Percentiles rank a stretch among this genome's conserved stretches.
These are phyloP conservation scores for Debaryomycetaceae sp. DNA, from an alignment of 1,139 yeast species.

Conservation along the genomic window DNA sequence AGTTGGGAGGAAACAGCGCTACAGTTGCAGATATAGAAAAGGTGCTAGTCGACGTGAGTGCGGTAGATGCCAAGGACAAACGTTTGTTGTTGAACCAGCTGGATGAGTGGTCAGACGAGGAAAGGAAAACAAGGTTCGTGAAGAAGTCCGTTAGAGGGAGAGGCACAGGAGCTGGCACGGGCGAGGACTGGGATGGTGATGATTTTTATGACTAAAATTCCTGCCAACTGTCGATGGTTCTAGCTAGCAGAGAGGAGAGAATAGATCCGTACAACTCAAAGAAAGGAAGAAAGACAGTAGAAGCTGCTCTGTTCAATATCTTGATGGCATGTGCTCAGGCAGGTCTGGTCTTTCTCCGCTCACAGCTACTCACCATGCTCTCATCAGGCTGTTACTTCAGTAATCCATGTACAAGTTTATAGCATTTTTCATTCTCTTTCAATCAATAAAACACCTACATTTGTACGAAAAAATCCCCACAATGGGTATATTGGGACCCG, in stretches of 20 bases:
- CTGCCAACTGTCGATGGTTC: neutral
- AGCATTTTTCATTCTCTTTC: too few species aligned
- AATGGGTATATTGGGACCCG: too few species aligned
- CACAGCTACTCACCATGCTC: too few species aligned
- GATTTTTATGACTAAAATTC: slow-evolving; percentile 2
- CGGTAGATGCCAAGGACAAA: slow-evolving; percentile 62
- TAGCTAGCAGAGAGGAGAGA: neutral
- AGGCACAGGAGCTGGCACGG: slow-evolving; percentile 20
- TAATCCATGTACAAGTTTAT: too few species aligned
- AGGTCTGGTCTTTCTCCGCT: too few species aligned
- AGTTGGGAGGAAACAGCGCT: slow-evolving; percentile 82
- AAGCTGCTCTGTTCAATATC: too few species aligned
- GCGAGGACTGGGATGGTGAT: slow-evolving; percentile 27
- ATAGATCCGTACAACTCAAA: too few species aligned
- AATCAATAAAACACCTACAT: too few species aligned
- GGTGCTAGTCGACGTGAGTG: slow-evolving; percentile 60
- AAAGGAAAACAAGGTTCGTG: slow-evolving; percentile 48
- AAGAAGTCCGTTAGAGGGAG: slow-evolving; percentile 50
- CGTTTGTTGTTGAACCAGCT: slow-evolving; percentile 62
- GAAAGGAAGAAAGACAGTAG: too few species aligned
- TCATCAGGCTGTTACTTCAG: too few species aligned
- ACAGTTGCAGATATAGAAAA: slow-evolving; percentile 65
- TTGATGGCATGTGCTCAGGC: too few species aligned
- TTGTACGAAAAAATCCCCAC: too few species aligned
- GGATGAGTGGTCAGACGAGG: slow-evolving; percentile 50